A percentile compares a stretch with the other conserved stretches of the same genome.
Evolutionary conservation across 257 asterid genomes (phyloP).

Genomic region (Datura wrightii): DNA sequence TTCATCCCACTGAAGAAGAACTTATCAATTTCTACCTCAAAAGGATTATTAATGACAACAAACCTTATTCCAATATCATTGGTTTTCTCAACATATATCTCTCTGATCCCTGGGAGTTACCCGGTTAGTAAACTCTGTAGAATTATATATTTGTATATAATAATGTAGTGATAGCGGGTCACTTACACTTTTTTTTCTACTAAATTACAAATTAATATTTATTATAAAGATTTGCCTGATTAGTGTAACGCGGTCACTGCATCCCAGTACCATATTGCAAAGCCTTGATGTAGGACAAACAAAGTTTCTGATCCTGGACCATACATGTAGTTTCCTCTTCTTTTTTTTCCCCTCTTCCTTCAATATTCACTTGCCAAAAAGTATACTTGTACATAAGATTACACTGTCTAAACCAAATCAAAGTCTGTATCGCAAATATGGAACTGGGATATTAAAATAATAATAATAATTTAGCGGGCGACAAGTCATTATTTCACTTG

Average conservation of each 20-base stretch:
- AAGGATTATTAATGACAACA: constrained; percentile 47
- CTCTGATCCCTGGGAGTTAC: constrained; percentile 73
- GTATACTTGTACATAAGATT: background rate
- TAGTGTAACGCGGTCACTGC: background rate
- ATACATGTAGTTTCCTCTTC: background rate
- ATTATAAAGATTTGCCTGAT: background rate
- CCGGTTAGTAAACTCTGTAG: constrained; percentile 47
- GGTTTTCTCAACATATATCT: constrained; percentile 70
- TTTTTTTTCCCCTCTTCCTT: background rate
- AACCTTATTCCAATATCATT: constrained; percentile 54
- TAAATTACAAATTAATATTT: too few species aligned
- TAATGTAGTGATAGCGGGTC: background rate
- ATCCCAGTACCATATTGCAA: too few species aligned
- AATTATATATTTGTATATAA: too few species aligned
- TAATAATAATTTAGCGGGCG: too few species aligned
- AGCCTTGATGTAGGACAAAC: too few species aligned
- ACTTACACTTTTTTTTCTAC: background rate
- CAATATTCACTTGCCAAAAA: background rate
- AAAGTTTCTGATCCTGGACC: background rate
- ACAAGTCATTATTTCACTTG: background rate
- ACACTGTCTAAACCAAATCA: background rate
- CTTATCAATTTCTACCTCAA: constrained; percentile 71
- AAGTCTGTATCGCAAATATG: background rate
- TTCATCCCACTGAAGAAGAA: constrained; percentile 85
- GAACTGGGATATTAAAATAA: background rate